These are phyloP conservation scores for Aquilaria yunnanensis DNA, from an alignment of 345 rosid species.

Conservation along the genomic window DNA sequence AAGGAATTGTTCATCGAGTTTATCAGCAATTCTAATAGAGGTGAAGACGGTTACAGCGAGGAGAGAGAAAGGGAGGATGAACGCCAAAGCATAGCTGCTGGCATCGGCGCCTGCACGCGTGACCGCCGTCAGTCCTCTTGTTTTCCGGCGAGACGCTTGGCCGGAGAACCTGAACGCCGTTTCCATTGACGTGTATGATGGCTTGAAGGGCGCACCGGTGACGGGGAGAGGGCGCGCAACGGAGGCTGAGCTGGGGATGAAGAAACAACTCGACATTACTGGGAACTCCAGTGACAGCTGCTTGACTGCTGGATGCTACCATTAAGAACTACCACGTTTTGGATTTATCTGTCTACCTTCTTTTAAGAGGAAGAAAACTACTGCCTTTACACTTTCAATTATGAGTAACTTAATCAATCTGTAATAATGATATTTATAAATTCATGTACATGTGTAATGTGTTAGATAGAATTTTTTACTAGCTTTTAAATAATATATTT, in stretches of 20 bases:
- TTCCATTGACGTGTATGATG: constrained; percentile 5
- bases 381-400: too few relatives aligned
- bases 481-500: too few relatives aligned
- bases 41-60: constrained; percentile 58
- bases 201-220: constrained; percentile 7
- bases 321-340: too few relatives aligned
- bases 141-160: constrained; percentile 10
- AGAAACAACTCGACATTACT: constrained; percentile 43
- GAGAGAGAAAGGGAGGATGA: constrained; percentile 65
- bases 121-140: constrained; percentile 35
- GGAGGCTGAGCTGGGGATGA: constrained; percentile 21
- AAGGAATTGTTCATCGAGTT: constrained; percentile 60
- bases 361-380: too few relatives aligned
- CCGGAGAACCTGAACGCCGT: constrained; percentile 17
- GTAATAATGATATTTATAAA: too few relatives aligned
- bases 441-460: too few relatives aligned
- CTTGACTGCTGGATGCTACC: too few relatives aligned
- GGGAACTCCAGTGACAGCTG: too few relatives aligned
- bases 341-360: too few relatives aligned
- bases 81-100: constrained; percentile 54
- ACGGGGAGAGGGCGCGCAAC: constrained; percentile 14
- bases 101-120: constrained; percentile 60
- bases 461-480: too few relatives aligned
- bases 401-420: too few relatives aligned
- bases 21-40: constrained; percentile 58